Percentiles rank a stretch among this genome's conserved stretches.
Conservation (phyloP, 2,329 filamentous ascomycete species). For the Waltergamsia citrina region DNA sequence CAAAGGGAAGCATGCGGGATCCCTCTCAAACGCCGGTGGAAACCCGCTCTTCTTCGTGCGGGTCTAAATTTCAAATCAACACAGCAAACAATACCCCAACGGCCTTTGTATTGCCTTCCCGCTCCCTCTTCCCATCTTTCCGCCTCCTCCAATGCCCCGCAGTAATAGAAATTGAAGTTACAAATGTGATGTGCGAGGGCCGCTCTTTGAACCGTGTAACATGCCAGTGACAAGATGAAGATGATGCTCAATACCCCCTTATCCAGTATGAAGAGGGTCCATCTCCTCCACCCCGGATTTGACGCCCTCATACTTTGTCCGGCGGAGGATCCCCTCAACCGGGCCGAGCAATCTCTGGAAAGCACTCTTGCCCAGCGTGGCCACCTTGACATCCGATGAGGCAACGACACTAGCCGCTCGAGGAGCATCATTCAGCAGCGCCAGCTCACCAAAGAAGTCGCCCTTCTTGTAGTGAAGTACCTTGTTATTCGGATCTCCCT, state of each 20-base stretch:
- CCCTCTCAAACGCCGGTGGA: not conserved
- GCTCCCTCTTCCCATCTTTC: not conserved
- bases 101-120: no score
- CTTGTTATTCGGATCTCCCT: slow-evolving; percentile 57
- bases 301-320: slow-evolving; percentile 55
- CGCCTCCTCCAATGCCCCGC: not conserved
- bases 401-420: slow-evolving; percentile 83
- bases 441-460: slow-evolving; percentile 95
- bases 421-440: slow-evolving; percentile 85
- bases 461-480: slow-evolving; percentile 83
- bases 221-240: not conserved
- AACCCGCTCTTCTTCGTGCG: not conserved
- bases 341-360: slow-evolving; percentile 91
- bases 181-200: no score
- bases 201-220: no score
- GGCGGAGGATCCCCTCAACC: slow-evolving; percentile 88
- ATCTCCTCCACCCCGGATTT: slow-evolving; percentile 56
- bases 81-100: no score
- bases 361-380: slow-evolving; percentile 82
- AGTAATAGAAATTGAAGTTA: not conserved
- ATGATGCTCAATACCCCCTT: slow-evolving; percentile 3
- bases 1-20: not conserved
- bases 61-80: not conserved
- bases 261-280: slow-evolving; percentile 48
- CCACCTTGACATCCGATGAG: slow-evolving; percentile 83